These are phyloP conservation scores for Beverwykella pulmonaria DNA, from an alignment of 495 filamentous ascomycete species.

Conservation along the genomic window DNA sequence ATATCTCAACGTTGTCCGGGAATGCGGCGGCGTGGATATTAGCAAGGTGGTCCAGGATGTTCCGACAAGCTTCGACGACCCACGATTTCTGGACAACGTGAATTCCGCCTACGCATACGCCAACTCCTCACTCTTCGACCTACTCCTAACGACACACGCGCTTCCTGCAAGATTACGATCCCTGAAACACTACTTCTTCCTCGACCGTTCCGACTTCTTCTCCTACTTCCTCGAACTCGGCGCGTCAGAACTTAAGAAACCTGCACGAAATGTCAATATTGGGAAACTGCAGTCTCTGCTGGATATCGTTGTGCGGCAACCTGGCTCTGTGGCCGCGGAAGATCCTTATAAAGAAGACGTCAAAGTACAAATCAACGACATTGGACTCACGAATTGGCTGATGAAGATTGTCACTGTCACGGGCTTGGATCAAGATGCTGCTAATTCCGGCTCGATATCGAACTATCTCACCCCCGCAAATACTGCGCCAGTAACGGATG, in stretches of 20 bases:
- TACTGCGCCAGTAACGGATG: constrained; percentile 60
- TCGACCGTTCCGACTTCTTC: constrained; percentile 97
- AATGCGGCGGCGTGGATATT: constrained; percentile 94
- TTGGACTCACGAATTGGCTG: constrained; percentile 85
- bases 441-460: constrained; percentile 49
- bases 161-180: constrained; percentile 83
- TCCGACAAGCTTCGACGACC: constrained; percentile 87
- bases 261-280: constrained; percentile 82
- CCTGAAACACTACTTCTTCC: constrained; percentile 98
- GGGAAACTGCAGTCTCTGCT: constrained; percentile 91
- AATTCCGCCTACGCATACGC: constrained; percentile 93
- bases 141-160: constrained; percentile 89
- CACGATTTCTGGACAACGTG: constrained; percentile 81
- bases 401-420: constrained; percentile 96
- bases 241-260: constrained; percentile 83
- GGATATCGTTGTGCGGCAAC: constrained; percentile 91
- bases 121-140: constrained; percentile 87
- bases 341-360: constrained; percentile 98
- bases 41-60: constrained; percentile 87
- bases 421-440: constrained; percentile 84
- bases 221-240: constrained; percentile 93
- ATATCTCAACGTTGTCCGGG: constrained; percentile 95
- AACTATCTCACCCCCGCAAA: constrained; percentile 57
- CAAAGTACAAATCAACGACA: constrained; percentile 94
- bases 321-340: constrained; percentile 88